Base-by-base conservation (phyloP, 306 rosid species). In the Hippophae rhamnoides region DNA sequence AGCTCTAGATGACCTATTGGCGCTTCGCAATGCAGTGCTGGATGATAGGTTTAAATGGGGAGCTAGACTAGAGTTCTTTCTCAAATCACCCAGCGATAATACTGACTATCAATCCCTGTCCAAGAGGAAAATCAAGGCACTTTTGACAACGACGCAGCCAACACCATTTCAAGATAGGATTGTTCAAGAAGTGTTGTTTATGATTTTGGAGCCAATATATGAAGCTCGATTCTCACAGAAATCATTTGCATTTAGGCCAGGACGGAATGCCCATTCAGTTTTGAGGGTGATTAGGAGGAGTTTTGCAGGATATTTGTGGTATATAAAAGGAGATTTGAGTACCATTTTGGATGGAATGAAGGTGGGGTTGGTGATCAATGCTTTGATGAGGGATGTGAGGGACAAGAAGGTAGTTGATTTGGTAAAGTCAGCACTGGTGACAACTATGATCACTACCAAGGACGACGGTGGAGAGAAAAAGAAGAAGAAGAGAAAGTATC, bases 281-380 rank as follows among this genome's bases (percentile, higher is more conserved):
- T 62, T 87, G 70, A 82, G 96, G 71, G 87, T 87, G 14, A 79
- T 90, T 61, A 57, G 98, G 63, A 85, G 92, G 78, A 84, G 56
- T 43, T 90, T 90, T 41, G 96, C 95, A 0, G 98, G 98, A 2
- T 87, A 87, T 47, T 70, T 90, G 59, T 90, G 98, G 98, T 90
- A 90, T 72, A 65, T 90, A 13, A 87, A 81, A 53, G 98, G 89
- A 6, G 95, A 87, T 75, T 75, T 90, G 67, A 87, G 92, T 61
- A 84, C 87, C 11, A 49, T 90, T 61, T 76, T 87, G 72, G 92
- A 90, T 69, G 96, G 92, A 56, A 79, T 87, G 80, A 85, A 83
- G 47, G 92, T 76, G 44, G 92, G 96, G 40, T 11, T 85, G 53
- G 84, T 90, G 64, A 64, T 90, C 58, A 85, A 84, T 78, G 81